Evolutionary conservation across 2,329 filamentous ascomycete genomes (phyloP).

Genomic region (Arthrobotrys megalospora): DNA sequence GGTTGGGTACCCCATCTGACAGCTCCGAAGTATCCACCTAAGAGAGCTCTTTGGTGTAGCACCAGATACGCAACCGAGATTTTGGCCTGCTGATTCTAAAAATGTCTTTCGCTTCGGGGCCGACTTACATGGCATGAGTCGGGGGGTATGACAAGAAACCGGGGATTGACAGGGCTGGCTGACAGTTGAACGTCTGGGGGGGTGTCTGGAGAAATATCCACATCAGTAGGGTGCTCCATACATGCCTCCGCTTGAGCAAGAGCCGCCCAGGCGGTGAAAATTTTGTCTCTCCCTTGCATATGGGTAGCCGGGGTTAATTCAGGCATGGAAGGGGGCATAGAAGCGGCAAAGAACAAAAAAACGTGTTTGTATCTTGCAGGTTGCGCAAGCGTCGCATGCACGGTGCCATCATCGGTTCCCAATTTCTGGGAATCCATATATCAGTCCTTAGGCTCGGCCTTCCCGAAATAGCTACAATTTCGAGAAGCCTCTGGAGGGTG

Average conservation of each 20-base stretch:
- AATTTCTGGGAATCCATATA: conserved; percentile 47
- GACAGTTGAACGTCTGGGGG: conserved; percentile 20
- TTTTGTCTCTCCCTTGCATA: conserved; percentile 58
- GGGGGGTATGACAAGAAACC: conserved; percentile 49
- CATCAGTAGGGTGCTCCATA: conserved; percentile 20
- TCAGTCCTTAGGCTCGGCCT: conserved; percentile 53
- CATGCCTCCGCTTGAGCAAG: conserved; percentile 39
- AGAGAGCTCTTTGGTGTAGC: conserved; percentile 46
- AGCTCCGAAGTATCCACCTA: conserved; percentile 48
- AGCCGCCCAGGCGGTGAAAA: conserved; percentile 36
- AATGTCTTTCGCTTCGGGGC: conserved; percentile 54
- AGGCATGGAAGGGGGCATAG: conserved; percentile 46
- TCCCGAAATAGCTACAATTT: conserved; percentile 58
- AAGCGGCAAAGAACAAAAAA: conserved; percentile 54
- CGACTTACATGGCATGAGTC: conserved; percentile 21
- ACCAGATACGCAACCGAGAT: conserved; percentile 39
- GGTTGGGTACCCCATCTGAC: conserved; percentile 51
- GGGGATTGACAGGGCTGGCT: conserved; percentile 55
- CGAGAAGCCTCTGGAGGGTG: conserved; percentile 43
- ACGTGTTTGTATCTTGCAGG: conserved; percentile 55
- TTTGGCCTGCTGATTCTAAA: conserved; percentile 41
- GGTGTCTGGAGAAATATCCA: conserved; percentile 17
- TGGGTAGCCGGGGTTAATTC: conserved; percentile 23
- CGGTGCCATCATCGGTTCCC: conserved; percentile 60
- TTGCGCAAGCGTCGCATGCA: conserved; percentile 59